Conservation (phyloP, 768 basidiomycete genomes). For the Chlorophyllum brunneum region DNA sequence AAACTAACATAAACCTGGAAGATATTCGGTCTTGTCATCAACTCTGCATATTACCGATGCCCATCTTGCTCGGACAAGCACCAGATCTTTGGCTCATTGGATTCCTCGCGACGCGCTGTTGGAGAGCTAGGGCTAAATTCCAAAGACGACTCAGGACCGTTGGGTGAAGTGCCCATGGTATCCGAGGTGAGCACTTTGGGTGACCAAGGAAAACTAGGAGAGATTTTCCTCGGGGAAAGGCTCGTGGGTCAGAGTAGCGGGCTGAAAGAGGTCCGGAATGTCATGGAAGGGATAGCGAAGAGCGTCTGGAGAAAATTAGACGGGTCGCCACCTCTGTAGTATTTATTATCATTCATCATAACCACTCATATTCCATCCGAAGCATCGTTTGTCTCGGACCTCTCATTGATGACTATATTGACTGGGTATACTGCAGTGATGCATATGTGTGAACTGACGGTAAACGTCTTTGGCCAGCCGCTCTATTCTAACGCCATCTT, state of each 20-base stretch:
- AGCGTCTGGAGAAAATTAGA: neutral
- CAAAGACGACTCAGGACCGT: neutral
- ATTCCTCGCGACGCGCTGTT: conserved; percentile 2
- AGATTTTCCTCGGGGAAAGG: conserved; percentile 1
- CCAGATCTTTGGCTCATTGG: conserved; percentile 5
- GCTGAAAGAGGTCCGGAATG: conserved; percentile 2
- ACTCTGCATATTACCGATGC: conserved; percentile 83
- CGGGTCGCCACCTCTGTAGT: no score
- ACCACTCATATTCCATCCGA: no score
- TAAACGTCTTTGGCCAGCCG: no score
- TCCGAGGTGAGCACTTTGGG: conserved; percentile 11
- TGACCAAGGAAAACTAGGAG: conserved; percentile 9
- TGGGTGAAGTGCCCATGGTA: conserved; percentile 10
- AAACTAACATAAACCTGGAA: conserved; percentile 24
- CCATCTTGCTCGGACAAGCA: conserved; percentile 45
- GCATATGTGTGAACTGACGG: no score
- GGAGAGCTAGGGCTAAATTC: conserved; percentile 1
- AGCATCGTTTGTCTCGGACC: no score
- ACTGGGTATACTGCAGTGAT: no score
- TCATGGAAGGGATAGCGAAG: conserved; percentile 2
- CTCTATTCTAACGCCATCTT: conserved; percentile 9
- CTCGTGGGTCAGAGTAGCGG: neutral
- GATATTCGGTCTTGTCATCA: conserved; percentile 86
- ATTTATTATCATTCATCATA: no score
- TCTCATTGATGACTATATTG: no score